Conservation (phyloP, 1,139 yeast species). For the Geotrichum candidum region DNA sequence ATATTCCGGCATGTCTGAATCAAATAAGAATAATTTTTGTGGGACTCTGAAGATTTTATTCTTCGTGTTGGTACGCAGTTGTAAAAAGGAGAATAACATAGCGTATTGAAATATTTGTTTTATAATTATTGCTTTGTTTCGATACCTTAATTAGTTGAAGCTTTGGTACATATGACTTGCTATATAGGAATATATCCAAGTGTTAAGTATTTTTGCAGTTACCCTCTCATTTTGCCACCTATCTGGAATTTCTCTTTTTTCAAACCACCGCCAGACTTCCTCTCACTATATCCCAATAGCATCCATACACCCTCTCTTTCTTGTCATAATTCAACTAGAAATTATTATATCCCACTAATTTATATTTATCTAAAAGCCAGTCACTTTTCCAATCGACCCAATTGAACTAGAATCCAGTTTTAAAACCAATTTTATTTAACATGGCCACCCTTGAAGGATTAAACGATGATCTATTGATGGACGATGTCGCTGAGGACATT, state of each 20-base stretch:
- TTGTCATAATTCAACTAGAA: background rate
- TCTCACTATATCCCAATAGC: slow-evolving; percentile 14
- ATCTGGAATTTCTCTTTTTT: background rate
- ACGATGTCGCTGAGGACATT: slow-evolving; percentile 40
- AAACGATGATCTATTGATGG: slow-evolving; percentile 23
- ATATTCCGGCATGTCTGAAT: no score
- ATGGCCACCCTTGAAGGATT: slow-evolving; percentile 31
- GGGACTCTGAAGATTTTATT: no score
- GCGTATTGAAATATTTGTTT: no score
- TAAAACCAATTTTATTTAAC: background rate
- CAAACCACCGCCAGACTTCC: slow-evolving; percentile 15
- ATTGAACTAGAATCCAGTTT: background rate
- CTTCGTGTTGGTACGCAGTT: no score
- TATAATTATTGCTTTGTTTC: background rate
- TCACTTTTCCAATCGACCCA: background rate
- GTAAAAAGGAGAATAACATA: no score
- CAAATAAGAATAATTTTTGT: no score
- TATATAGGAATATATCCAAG: background rate
- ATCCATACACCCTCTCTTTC: slow-evolving; percentile 10
- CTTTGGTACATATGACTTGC: no score
- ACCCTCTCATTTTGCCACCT: slow-evolving; percentile 9
- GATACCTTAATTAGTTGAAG: background rate
- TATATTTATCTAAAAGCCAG: slow-evolving; percentile 11
- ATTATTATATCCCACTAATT: slow-evolving; percentile 14
- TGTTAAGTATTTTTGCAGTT: background rate